Evolutionary conservation across 495 filamentous ascomycete species (phyloP), one percentile per base, ranked within the genome.

Genomic region (Penicillium antarcticum): DNA sequence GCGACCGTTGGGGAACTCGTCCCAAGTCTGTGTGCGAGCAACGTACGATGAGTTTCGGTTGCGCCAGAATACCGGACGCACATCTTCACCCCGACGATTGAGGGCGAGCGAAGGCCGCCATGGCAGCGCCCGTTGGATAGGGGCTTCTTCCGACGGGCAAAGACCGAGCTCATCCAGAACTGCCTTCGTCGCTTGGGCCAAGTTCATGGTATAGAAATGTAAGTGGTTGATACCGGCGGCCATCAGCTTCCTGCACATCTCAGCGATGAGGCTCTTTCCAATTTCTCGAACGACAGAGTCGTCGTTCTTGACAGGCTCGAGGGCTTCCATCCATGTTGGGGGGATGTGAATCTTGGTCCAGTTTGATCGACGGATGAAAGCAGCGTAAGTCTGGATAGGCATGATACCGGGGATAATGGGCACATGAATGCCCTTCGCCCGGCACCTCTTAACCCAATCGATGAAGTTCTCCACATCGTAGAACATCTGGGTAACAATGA

Each of bases 141-240:
- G 91, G 33, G 87, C 83, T 55, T 77, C 78, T 2, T 82, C 73
- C 10, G 91, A 88, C 1, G 92, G 92, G 42, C 86, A 71, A 63
- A 96, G 80, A 24, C 83, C 78, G 12, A 99, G 73, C 64, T 96
- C 91, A 56, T 97, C 91, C 19, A 99, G 79, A 29, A 97, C 87
- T 81, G 96, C 89, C 52, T 86, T 87, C 8, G 94, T 97, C 17
- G 94, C 88, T 65, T 95, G 89, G 5, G 91, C 92, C 11, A 99
- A 78, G 71, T 99, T 99, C 95, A 99, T 99, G 42, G 95, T 99
- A 69, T 99, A 99, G 71, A 99, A 99, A 70, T 99, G 95, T 53
- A 99, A 70, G 57, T 96, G 89, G 54, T 84, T 80, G 56, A 97
- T 89, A 14, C 92, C 94, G 14, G 84, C 81, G 34, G 82, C 78